Base-by-base conservation (phyloP, 2,329 filamentous ascomycete species). In the Aspergillus chevalieri region DNA sequence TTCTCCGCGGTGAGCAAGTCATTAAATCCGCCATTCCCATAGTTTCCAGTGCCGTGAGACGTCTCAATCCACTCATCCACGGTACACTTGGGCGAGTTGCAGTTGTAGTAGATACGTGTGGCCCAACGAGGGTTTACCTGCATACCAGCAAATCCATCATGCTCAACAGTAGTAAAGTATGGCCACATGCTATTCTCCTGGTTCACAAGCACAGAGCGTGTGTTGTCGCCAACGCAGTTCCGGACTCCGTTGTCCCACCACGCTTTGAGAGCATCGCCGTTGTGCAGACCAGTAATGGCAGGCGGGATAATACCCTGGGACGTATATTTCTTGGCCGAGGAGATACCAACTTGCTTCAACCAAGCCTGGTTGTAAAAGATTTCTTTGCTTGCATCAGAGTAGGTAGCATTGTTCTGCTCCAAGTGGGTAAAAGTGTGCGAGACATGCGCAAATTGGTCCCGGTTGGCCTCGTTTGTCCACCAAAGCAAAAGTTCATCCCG, bases 51-150 rank as follows among this genome's bases (percentile, higher is more conserved):
- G 41, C 79, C 79, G 30, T 64, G 74, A 3, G 79, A 80, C 1
- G 80, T 84, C 47, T 78, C 71, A 45, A 80, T 80, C 81, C 81
- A 84, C 61, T 84, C 81, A 44, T 75, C 66, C 15, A 77, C 61
- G 0, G 80, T 83, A 61, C 81, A 84, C 19, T 65, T 70, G 2
- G 78, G 71, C 14, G 74, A 74, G 59, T 82, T 76, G 63, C 81
- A 84, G 67, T 84, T 83, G 72, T 81, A 84, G 69, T 83, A 84
- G 52, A 84, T 83, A 39, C 78, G 76, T 3, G 79, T 80, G 1
- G 81, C 78, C 76, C 77, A 84, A 43, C 81, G 78, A 4, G 79
- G 80, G 59, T 81, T 77, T 45, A 84, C 73, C 50, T 74, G 74
- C 38, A 82, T 70, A 1, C 81, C 81, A 39, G 66, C 75, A 54